Evolutionary conservation across 225 moss, liverwort and hornwort genomes (phyloP), one percentile per base, ranked within the genome.

Genomic region (Straminergon stramineum): DNA sequence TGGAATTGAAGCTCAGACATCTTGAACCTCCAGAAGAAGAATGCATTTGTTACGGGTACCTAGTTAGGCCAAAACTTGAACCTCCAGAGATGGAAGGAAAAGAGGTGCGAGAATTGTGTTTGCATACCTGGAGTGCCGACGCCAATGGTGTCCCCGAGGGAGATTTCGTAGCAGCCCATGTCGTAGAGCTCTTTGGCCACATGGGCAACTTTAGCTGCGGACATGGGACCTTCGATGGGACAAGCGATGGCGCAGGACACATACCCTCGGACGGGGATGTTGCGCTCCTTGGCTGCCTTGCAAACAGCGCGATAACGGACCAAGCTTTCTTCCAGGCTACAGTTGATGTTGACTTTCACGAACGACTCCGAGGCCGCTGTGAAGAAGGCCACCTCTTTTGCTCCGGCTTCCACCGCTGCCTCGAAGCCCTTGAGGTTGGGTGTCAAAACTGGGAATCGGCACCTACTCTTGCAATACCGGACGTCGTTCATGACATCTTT

Each of bases 321-420:
- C 91, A 99, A 90, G 92, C 99, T 99, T 88, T 99, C 96, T 35
- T 94, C 95, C 27, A 99, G 94, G 26, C 93, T 90, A 66, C 99
- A 99, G 66, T 99, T 99, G 84, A 97, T 99, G 81, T 99, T 99
- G 82, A 93, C 96, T 88, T 95, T 97, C 37, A 94, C 89, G 81
- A 99, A 99, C 34, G 99, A 99, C 92, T 99, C 99, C 65, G 99
- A 99, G 32, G 99, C 99, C 41, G 99, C 97, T 67, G 99, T 95
- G 87, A 99, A 99, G 81, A 99, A 90, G 77, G 99, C 99, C 62
- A 99, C 96, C 91, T 97, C 97, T 89, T 93, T 96, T 48, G 96
- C 96, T 79, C 99, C 99, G 41, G 99, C 96, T 91, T 95, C 95
- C 65, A 97, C 91, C 21, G 99, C 99, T 79, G 95, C 96, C 88